These are phyloP conservation scores for Colletotrichum liaoningense DNA, from an alignment of 2,329 filamentous ascomycete species.

Conservation along the genomic window DNA sequence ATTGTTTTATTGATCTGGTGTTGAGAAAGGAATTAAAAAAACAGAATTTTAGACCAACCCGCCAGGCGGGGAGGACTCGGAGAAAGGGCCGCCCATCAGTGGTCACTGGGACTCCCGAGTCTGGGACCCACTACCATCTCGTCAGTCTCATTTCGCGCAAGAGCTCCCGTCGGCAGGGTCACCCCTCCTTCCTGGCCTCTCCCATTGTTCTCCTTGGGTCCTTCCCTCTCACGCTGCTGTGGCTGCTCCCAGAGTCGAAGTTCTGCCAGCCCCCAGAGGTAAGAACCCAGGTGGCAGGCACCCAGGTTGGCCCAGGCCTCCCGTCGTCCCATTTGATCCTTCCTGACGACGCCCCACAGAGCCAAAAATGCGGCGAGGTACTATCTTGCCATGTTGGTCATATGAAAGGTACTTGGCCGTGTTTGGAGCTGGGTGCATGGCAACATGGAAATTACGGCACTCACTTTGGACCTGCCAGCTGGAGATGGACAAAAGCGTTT, in stretches of 20 bases:
- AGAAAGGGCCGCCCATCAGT: too few relatives aligned
- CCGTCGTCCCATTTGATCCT: constrained; percentile 15
- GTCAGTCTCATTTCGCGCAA: constrained; percentile 22
- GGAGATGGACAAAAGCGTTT: background rate
- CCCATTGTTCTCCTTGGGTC: background rate
- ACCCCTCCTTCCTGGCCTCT: background rate
- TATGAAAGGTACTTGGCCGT: background rate
- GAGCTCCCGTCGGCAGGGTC: constrained; percentile 7
- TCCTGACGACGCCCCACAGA: constrained; percentile 23
- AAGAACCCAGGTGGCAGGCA: background rate
- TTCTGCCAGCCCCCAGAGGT: constrained; percentile 20
- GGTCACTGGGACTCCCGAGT: too few relatives aligned
- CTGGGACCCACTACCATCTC: constrained; percentile 6
- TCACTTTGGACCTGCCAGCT: background rate
- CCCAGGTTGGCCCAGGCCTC: constrained; percentile 9
- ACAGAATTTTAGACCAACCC: background rate
- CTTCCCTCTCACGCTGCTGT: too few relatives aligned
- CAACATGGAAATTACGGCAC: background rate
- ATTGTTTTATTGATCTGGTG: constrained; percentile 18
- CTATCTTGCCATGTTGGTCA: background rate
- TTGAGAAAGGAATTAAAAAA: background rate
- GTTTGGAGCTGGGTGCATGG: background rate
- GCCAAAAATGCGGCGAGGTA: background rate
- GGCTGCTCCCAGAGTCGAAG: too few relatives aligned
- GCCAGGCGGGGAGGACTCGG: background rate